Evolutionary conservation across 2,329 filamentous ascomycete genomes (phyloP).

Genomic region (Exserohilum rostratum): DNA sequence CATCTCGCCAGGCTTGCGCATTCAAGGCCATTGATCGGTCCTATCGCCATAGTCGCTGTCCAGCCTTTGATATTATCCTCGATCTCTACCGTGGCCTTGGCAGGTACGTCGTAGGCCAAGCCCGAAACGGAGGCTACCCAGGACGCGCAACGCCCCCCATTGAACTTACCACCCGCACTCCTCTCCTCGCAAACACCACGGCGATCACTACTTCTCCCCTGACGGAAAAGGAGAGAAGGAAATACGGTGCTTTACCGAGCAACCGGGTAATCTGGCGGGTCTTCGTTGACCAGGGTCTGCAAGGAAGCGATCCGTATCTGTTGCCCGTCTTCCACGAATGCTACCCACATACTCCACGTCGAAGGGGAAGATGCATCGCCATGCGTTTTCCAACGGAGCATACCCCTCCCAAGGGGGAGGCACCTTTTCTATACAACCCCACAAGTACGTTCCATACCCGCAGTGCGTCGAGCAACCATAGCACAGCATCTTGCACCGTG

Average conservation of each 20-base stretch:
- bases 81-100: conserved; percentile 44
- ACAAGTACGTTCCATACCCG: conserved; percentile 68
- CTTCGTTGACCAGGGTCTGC: conserved; percentile 42
- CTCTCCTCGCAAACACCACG: conserved; percentile 14
- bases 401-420: conserved; percentile 71
- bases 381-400: conserved; percentile 82
- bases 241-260: conserved; percentile 22
- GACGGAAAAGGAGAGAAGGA: conserved; percentile 8
- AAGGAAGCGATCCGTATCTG: conserved; percentile 42
- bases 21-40: conserved; percentile 31
- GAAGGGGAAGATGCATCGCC: conserved; percentile 79
- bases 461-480: conserved; percentile 31
- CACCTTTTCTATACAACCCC: conserved; percentile 86
- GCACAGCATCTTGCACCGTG: conserved; percentile 22
- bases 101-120: conserved; percentile 42
- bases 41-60: conserved; percentile 30
- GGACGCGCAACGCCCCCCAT: conserved; percentile 28
- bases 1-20: conserved; percentile 25
- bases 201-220: conserved; percentile 19
- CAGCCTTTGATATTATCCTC: conserved; percentile 27
- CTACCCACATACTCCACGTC: conserved; percentile 65
- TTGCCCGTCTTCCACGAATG: conserved; percentile 54
- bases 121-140: conserved; percentile 23
- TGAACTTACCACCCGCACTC: conserved; percentile 9
- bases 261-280: conserved; percentile 40